Evolutionary conservation across 2,329 filamentous ascomycete genomes (phyloP).

Genomic region (Uncinocarpus reesii): DNA sequence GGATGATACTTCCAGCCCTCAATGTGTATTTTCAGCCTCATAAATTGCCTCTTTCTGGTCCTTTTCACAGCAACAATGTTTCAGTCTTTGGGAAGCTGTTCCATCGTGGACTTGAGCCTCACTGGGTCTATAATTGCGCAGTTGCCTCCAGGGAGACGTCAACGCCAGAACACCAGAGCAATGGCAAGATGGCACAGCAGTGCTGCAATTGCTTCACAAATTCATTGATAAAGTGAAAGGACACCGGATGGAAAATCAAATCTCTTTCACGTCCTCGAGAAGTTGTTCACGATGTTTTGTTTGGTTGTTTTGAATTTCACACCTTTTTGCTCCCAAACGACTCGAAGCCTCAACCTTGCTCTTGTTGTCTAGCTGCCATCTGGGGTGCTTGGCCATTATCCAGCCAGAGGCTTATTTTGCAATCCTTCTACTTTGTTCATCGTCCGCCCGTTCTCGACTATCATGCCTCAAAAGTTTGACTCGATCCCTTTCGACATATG

Average conservation of each 20-base stretch:
- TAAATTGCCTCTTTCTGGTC: neutral
- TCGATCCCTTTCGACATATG: conserved; percentile 56
- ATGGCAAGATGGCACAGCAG: neutral
- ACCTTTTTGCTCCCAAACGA: neutral
- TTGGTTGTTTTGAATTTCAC: neutral
- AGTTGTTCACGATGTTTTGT: neutral
- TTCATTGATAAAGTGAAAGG: neutral
- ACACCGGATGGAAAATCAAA: no score
- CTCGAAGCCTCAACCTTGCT: neutral
- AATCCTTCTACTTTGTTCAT: neutral
- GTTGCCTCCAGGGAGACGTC: no score
- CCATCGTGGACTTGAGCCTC: neutral
- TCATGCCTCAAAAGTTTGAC: conserved; percentile 27
- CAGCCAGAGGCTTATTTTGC: neutral
- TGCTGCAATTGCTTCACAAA: neutral
- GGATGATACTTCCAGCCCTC: neutral
- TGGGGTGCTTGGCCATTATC: neutral
- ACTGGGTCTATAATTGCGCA: neutral
- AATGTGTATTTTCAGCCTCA: conserved; percentile 1
- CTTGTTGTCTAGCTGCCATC: neutral
- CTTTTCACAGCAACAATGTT: neutral
- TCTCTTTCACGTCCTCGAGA: neutral
- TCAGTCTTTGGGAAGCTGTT: neutral
- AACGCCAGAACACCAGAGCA: no score
- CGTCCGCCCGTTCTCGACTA: neutral